phyloP scores from a whole-genome alignment of 352 stramenopile species.

The Pythium phragmiticola region DNA sequence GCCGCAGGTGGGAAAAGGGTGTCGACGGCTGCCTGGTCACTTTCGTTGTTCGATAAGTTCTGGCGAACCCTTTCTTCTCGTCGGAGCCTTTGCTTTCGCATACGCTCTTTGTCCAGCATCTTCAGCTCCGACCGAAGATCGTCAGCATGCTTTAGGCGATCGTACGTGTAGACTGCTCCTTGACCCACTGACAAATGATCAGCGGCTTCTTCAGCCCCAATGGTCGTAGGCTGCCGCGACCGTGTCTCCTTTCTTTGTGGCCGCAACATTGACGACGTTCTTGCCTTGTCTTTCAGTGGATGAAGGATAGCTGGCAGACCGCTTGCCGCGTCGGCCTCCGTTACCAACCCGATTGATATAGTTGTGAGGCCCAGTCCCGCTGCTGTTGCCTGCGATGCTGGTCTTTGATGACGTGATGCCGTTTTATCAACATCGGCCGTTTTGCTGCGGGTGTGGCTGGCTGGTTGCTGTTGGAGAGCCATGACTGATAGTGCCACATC shows the following conservation, averaged over 20 bases:
- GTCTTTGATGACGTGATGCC: slow-evolving; percentile 4
- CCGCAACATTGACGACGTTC: background rate
- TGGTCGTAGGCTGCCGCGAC: background rate
- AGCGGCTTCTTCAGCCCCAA: background rate
- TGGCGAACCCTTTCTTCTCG: slow-evolving; percentile 43
- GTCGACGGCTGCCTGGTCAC: slow-evolving; percentile 17
- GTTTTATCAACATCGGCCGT: background rate
- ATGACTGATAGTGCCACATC: slow-evolving; percentile 15
- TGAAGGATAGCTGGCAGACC: background rate
- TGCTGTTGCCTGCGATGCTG: background rate
- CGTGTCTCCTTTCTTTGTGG: background rate
- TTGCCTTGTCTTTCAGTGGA: slow-evolving; percentile 1
- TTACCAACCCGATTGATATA: slow-evolving; percentile 8
- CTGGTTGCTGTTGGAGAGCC: slow-evolving; percentile 13
- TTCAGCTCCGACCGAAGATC: slow-evolving; percentile 42
- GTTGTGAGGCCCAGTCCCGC: background rate
- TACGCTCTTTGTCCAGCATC: slow-evolving; percentile 40
- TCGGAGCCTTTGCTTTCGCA: slow-evolving; percentile 40
- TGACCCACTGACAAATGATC: background rate
- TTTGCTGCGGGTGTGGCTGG: background rate
- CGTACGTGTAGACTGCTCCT: background rate
- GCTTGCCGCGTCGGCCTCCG: background rate
- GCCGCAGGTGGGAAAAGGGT: slow-evolving; percentile 3
- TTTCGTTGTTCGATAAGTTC: slow-evolving; percentile 28
- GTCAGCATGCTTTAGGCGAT: slow-evolving; percentile 41